phyloP scores from a whole-genome alignment of 306 rosid genomes.

The Canavalia ensiformis region DNA sequence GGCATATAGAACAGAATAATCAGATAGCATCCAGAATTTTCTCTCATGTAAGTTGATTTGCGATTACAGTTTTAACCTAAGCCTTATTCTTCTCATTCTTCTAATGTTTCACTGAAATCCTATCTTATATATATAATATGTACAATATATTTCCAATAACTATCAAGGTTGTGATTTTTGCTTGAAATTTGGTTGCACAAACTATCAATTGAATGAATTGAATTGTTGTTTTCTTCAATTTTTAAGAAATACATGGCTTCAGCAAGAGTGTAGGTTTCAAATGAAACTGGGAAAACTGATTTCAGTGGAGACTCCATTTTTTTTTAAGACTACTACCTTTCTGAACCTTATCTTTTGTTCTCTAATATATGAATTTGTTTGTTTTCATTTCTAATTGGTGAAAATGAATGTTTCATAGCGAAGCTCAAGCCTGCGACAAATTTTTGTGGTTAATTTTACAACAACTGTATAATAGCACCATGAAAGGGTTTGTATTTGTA shows the following conservation, averaged over 20 bases:
- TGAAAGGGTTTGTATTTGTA: neutral
- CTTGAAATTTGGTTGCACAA: conserved; percentile 37
- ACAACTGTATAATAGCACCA: neutral
- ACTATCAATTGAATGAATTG: neutral
- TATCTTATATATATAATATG: neutral
- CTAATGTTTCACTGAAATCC: conserved; percentile 24
- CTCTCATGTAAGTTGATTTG: conserved; percentile 51
- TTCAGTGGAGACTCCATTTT: conserved; percentile 30
- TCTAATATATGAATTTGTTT: neutral
- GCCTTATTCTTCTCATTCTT: conserved; percentile 35
- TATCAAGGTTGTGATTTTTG: neutral
- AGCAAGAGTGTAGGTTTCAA: conserved; percentile 12
- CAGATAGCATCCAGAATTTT: conserved; percentile 42
- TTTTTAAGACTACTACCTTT: conserved; percentile 18
- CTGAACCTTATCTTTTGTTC: conserved; percentile 23
- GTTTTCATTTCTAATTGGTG: neutral
- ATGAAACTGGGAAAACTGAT: conserved; percentile 27
- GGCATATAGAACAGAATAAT: conserved; percentile 36
- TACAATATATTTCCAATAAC: neutral
- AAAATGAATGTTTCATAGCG: conserved; percentile 2
- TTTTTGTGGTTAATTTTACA: neutral
- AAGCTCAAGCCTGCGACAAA: conserved; percentile 8
- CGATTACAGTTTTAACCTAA: conserved; percentile 2
- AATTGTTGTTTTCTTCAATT: conserved; percentile 35
- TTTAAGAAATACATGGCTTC: conserved; percentile 8